These are phyloP conservation scores for Leccinum imitatum DNA, from an alignment of 768 basidiomycete species.

Conservation along the genomic window DNA sequence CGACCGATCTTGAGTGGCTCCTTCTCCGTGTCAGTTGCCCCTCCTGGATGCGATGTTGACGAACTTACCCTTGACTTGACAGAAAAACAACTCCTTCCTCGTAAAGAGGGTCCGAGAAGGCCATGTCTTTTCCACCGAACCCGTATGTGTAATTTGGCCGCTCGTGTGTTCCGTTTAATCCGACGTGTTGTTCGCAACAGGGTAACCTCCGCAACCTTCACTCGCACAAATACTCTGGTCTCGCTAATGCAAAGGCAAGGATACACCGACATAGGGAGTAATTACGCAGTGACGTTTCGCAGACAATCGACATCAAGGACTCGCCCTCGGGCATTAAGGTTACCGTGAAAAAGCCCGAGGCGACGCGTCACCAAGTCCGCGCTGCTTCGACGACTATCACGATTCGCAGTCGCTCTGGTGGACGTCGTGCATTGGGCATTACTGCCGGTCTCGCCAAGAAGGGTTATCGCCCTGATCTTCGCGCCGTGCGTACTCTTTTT, in stretches of 20 bases:
- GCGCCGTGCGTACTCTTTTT: conserved; percentile 55
- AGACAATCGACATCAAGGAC: conserved; percentile 69
- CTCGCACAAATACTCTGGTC: conserved; percentile 91
- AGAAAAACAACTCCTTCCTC: conserved; percentile 85
- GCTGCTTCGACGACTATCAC: conserved; percentile 46
- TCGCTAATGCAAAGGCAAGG: conserved; percentile 78
- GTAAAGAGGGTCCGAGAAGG: conserved; percentile 76
- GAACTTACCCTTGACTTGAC: conserved; percentile 3
- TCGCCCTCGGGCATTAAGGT: conserved; percentile 57
- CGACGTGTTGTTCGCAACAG: conserved; percentile 37
- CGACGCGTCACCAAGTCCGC: conserved; percentile 50
- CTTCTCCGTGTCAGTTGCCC: conserved; percentile 64
- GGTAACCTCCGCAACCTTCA: conserved; percentile 86
- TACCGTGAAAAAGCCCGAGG: conserved; percentile 63
- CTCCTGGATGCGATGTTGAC: background rate
- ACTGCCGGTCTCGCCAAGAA: conserved; percentile 58
- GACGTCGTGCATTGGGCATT: conserved; percentile 68
- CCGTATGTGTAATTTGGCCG: conserved; percentile 45
- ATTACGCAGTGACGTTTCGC: conserved; percentile 3
- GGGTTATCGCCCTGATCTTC: conserved; percentile 78
- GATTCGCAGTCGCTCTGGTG: conserved; percentile 68
- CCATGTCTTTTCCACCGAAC: conserved; percentile 81
- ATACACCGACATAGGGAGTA: background rate
- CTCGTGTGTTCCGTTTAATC: background rate
- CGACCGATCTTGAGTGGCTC: conserved; percentile 91